Evolutionary conservation across 1,139 yeast genomes (phyloP), one percentile per base, ranked within the genome.

Genomic region (Yamadazyma diospyri): DNA sequence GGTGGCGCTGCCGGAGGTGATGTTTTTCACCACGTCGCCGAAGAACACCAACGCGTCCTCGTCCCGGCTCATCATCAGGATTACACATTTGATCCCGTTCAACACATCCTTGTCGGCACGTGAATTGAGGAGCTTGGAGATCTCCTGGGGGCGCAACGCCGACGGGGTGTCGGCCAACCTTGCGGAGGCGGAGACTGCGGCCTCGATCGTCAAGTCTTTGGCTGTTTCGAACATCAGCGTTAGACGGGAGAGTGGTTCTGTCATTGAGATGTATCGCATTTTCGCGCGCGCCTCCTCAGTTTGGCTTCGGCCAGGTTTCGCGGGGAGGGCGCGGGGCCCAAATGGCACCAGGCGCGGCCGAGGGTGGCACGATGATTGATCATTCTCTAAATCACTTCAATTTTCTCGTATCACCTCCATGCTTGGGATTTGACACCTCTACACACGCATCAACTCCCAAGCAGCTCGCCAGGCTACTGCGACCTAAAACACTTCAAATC

Each of bases 11-110:
- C 76, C 52, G 10, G 92, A 80, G 3, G 89, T 84, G 28, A 89
- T 79, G 54, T 88, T 88, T 57, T 89, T 89, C 38, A 92, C 84
- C 9, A 94, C 94, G 49, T 86, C 92, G 0, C 95, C 86, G 57
- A 89, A 88, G 53, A 75, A 83, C 33, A 71, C 73, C 6, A 71
- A 53, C 4, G 73, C 79, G 43, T 74, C 79, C 40, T 72, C 78
- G 7, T 87, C 89, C 37, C 75, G 64, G 0, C 88, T 73, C 53
- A 86, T 73, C 35, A 76, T 57, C 1, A 81, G 65, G n/a, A 81
- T 71, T 7, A 89, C 78, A 44, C 83, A 76, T 48, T 81, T 83
- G 76, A 92, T 70, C 1, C 95, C 96, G 30, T 71, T 72, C 34
- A 80, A 64, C 9, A 80, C 71, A 35, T 89, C 97, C 33, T 88